Conservation (phyloP, 345 rosid species). For the Dimocarpus longan region DNA sequence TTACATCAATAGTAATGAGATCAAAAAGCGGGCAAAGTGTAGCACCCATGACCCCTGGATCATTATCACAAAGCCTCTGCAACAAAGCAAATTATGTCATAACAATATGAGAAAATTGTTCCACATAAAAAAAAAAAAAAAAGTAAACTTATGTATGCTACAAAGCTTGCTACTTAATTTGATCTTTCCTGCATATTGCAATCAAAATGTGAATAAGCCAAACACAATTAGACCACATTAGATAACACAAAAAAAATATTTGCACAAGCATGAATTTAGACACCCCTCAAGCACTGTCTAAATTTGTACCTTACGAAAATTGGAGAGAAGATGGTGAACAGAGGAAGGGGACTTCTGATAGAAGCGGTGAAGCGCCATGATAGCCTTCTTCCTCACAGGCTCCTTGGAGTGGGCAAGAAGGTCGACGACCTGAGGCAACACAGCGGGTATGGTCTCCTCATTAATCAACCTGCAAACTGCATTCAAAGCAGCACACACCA, state of each 20-base stretch:
- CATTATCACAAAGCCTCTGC: constrained; percentile 88
- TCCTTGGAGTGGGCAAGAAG: constrained; percentile 80
- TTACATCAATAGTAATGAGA: constrained; percentile 69
- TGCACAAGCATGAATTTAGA: not conserved
- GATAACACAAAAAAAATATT: not conserved
- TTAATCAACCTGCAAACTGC: constrained; percentile 91
- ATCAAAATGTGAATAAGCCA: not conserved
- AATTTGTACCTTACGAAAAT: constrained; percentile 63
- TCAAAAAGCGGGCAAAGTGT: constrained; percentile 95
- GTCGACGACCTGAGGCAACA: constrained; percentile 89
- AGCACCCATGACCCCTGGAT: constrained; percentile 99
- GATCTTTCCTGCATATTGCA: not conserved
- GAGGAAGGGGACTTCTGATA: constrained; percentile 90
- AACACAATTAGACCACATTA: not conserved
- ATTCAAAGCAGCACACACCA: constrained; percentile 87
- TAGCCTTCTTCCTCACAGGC: constrained; percentile 93
- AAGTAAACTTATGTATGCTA: not conserved
- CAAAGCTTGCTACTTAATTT: not conserved
- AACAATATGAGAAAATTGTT: not conserved
- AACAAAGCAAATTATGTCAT: constrained; percentile 22
- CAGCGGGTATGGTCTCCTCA: constrained; percentile 99
- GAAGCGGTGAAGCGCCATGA: constrained; percentile 97
- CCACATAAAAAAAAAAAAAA: not conserved
- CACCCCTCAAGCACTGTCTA: not conserved
- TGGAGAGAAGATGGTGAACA: constrained; percentile 80